Base-by-base conservation (phyloP, 1,284 basidiomycete species). In the Ceratobasidium theobromae region DNA sequence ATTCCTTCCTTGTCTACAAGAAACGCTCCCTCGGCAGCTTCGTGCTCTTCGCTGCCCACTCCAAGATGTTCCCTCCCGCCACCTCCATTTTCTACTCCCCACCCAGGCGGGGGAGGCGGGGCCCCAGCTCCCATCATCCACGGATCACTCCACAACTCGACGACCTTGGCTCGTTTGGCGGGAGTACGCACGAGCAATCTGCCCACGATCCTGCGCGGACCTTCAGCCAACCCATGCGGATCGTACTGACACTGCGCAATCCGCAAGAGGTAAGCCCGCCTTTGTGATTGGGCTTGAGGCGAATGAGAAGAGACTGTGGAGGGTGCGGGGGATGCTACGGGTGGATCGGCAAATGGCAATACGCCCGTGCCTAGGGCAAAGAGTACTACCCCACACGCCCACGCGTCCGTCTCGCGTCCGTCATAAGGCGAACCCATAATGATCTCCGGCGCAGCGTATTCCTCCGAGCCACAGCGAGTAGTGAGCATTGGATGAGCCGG, bases 361-460 rank as follows among this genome's bases (percentile, higher is more conserved):
- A 77, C 78, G 55, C 91, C 82, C 16, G 82, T 85, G 5, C 87
- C 80, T 45, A 94, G 79, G 8, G 88, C 89, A 75, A 86, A 95
- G 3, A 93, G 77, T 38, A 94, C 91, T 3, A 94, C 87, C 0
- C 92, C 92, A 68, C 90, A 86, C 1, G 92, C 91, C 93, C 93
- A 97, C 0, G 88, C 86, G 74, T 97, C 94, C 57, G 92, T 95
- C 74, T 88, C 83, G 6, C 91, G 82, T 0, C 91, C 92, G 75
- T 97, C 93, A 76, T 97, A 96, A 51, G 80, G 74, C 66, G 81
- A 81, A 21, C 84, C 85, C 75, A 89, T 87, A 68, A 96, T 89
- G 48, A 97, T 85, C 74, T 97, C 93, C 0, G 93, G 94, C 5
- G 93, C 93, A 0, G 93, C 93, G 75, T 95, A 96, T 8, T 90